Percentiles rank a stretch among this genome's conserved stretches.
phyloP scores from a whole-genome alignment of 1,139 yeast genomes.

The Blastobotrys petasosporus region DNA sequence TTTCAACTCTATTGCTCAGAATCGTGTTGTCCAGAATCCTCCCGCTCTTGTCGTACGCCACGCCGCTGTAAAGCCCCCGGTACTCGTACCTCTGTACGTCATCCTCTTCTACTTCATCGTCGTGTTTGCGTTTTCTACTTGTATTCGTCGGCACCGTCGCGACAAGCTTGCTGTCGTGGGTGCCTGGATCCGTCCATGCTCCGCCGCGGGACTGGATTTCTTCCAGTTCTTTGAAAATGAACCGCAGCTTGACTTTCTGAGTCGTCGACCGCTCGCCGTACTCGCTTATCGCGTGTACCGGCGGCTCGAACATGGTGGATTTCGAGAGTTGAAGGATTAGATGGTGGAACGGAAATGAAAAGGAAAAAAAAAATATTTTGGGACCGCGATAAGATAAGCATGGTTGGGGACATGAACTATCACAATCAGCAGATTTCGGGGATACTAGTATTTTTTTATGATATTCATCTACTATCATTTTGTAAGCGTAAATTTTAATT shows the following conservation, averaged over 20 bases:
- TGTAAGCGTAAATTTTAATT: no score
- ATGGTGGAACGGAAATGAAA: no score
- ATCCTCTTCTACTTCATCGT: constrained; percentile 5
- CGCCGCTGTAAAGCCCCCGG: constrained; percentile 8
- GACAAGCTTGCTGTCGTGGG: neutral
- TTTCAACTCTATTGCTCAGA: no score
- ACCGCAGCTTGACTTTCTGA: neutral
- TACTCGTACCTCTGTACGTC: constrained; percentile 1
- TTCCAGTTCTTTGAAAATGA: constrained; percentile 2
- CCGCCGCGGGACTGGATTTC: neutral
- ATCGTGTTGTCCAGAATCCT: neutral
- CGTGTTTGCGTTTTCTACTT: neutral
- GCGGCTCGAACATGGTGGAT: constrained; percentile 11
- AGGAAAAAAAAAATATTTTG: no score
- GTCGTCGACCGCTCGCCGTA: neutral
- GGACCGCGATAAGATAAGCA: no score
- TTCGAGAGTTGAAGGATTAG: no score
- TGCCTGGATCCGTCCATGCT: constrained; percentile 1
- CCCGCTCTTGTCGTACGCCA: constrained; percentile 1
- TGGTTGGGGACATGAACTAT: no score
- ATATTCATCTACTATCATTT: no score
- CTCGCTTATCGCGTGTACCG: neutral
- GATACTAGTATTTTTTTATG: no score
- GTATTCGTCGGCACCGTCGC: neutral
- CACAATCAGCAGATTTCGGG: no score